phyloP scores from a whole-genome alignment of 2,329 filamentous ascomycete genomes.

The Acrocalymma vagum region DNA sequence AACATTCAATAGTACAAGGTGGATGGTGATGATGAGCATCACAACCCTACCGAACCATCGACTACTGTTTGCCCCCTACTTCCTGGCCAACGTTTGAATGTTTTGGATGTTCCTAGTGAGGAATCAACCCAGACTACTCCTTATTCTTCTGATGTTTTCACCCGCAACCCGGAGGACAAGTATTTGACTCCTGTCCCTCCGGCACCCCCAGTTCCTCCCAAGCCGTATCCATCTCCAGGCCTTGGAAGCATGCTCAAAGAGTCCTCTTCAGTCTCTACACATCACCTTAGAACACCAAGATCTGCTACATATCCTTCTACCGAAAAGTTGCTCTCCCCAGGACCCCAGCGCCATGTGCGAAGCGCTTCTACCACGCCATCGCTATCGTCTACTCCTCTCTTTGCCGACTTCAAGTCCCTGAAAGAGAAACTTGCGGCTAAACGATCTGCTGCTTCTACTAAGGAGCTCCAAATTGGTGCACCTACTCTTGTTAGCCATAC shows the following conservation, averaged over 20 bases:
- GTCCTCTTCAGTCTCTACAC: slow-evolving; percentile 26
- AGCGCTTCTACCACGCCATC: slow-evolving; percentile 41
- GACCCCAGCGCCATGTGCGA: slow-evolving; percentile 33
- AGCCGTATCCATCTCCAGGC: slow-evolving; percentile 26
- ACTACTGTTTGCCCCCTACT: slow-evolving; percentile 86
- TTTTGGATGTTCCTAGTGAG: slow-evolving; percentile 81
- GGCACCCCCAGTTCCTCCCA: slow-evolving; percentile 45
- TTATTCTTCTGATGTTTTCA: slow-evolving; percentile 72
- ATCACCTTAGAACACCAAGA: slow-evolving; percentile 28
- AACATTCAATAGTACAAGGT: slow-evolving; percentile 74
- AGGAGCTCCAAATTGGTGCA: slow-evolving; percentile 40
- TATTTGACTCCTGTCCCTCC: slow-evolving; percentile 72
- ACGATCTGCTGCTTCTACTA: slow-evolving; percentile 30
- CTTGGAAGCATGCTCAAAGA: slow-evolving; percentile 25
- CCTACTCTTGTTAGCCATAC: slow-evolving; percentile 43
- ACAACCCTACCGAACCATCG: slow-evolving; percentile 75
- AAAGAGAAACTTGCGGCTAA: slow-evolving; percentile 42
- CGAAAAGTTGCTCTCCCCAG: slow-evolving; percentile 29
- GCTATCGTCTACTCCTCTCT: slow-evolving; percentile 33
- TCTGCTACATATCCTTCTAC: slow-evolving; percentile 40
- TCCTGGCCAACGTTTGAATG: slow-evolving; percentile 87
- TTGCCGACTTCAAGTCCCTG: slow-evolving; percentile 39
- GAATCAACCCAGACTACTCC: slow-evolving; percentile 69
- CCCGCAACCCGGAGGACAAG: slow-evolving; percentile 80
- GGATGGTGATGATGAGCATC: slow-evolving; percentile 79